Percentiles rank a stretch among this genome's conserved stretches.
Evolutionary conservation across 1,139 yeast species (phyloP).

Genomic region (Scheffersomyces cryptocercus): DNA sequence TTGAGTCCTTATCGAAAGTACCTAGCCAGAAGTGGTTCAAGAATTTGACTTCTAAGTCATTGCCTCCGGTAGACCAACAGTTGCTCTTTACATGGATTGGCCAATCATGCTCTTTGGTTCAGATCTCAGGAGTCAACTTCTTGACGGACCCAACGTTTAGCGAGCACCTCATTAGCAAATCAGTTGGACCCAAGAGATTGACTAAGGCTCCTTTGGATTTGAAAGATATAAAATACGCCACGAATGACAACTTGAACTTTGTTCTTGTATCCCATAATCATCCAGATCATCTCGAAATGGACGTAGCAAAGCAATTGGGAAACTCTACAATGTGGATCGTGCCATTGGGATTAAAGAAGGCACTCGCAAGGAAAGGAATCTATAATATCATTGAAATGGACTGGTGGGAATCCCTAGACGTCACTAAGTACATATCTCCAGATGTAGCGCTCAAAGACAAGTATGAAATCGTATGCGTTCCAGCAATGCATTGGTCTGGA

Average conservation of each 20-base stretch:
- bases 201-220: slow-evolving; percentile 68
- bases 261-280: slow-evolving; percentile 90
- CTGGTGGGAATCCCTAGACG: slow-evolving; percentile 81
- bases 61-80: slow-evolving; percentile 42
- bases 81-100: slow-evolving; percentile 88
- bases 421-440: slow-evolving; percentile 33
- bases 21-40: slow-evolving; percentile 6
- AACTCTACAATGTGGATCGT: slow-evolving; percentile 76
- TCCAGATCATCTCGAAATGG: slow-evolving; percentile 86
- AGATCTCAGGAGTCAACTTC: slow-evolving; percentile 69
- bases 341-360: slow-evolving; percentile 72
- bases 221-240: slow-evolving; percentile 58
- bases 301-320: slow-evolving; percentile 58
- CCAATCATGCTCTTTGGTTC: slow-evolving; percentile 80
- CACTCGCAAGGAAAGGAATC: slow-evolving; percentile 57
- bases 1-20: slow-evolving; percentile 12
- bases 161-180: slow-evolving; percentile 60
- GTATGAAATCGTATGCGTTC: slow-evolving; percentile 84
- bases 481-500: slow-evolving; percentile 99
- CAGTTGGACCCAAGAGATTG: slow-evolving; percentile 80
- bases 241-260: slow-evolving; percentile 55
- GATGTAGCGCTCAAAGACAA: slow-evolving; percentile 38
- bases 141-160: slow-evolving; percentile 85
- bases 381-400: slow-evolving; percentile 68
- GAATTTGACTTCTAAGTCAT: slow-evolving; percentile 1